Evolutionary conservation across 2,329 filamentous ascomycete genomes (phyloP), one percentile per base, ranked within the genome.

Genomic region (Chaetomiaceae sp.): DNA sequence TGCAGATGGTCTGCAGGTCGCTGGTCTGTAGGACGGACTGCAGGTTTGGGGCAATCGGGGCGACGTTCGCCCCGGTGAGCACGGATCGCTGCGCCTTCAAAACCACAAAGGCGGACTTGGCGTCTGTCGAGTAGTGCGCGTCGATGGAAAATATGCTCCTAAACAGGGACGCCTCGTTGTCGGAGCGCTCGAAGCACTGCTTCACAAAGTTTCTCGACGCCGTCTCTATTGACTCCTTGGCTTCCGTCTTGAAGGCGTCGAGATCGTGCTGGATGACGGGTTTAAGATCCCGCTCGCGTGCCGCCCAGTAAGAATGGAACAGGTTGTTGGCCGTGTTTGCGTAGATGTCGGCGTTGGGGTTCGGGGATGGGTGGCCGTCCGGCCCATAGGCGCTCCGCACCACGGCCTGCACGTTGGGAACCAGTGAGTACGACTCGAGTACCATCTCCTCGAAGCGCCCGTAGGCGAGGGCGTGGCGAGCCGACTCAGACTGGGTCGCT

Each of bases 401-500:
- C 8, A 79, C 72, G 46, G 70, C 72, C 54, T 79, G 78, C 12
- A 81, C 68, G 54, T 83, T 83, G 0, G 75, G 74, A 5, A 82
- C 67, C 21, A 83, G 60, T 3, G 74, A 73, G 61, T 79, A 79
- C 2, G 77, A 77, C 25, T 81, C 78, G 2, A 76, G 65, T 16
- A 82, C 68, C 68, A 79, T 74, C 59, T 82, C 78, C 49, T 79
- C 75, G 38, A 80, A 82, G 3, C 79, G 76, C 6, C 78, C 79
- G 50, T 82, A 83, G 0, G 77, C 76, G 23, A 83, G 69, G 7
- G 80, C 79, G 59, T 82, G 77, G 9, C 77, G 72, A 8, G 81
- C 78, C 1, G 79, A 78, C 53, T 81, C 78, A 1, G 79, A 82
- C 55, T 80, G 74, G 0, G 78, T 81, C 4, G 70, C 71, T 0